A percentile compares a stretch with the other conserved stretches of the same genome.
phyloP scores from a whole-genome alignment of 352 stramenopile genomes.

The Globisporangium emineosum region DNA sequence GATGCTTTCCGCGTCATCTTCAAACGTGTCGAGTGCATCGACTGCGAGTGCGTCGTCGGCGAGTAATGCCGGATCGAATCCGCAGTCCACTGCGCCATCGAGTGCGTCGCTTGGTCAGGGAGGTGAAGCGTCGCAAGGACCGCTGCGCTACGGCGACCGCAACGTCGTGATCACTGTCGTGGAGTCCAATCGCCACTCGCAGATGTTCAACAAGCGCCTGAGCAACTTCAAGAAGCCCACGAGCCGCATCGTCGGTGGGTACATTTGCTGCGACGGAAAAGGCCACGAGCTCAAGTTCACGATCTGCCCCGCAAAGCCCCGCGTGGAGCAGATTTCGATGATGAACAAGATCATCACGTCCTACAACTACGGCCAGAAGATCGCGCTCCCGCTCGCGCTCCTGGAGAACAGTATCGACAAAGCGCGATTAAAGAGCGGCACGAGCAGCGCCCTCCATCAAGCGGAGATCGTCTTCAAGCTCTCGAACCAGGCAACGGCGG shows the following conservation, averaged over 20 bases:
- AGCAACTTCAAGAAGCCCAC: conserved; percentile 88
- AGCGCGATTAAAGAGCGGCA: conserved; percentile 13
- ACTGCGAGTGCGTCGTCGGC: conserved; percentile 14
- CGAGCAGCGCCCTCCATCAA: conserved; percentile 17
- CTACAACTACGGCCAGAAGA: conserved; percentile 85
- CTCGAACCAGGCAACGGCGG: conserved; percentile 50
- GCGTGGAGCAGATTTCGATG: conserved; percentile 81
- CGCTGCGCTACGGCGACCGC: conserved; percentile 63
- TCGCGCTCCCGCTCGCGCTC: conserved; percentile 62
- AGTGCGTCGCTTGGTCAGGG: conserved; percentile 2
- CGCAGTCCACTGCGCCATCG: conserved; percentile 15
- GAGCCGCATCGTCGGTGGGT: conserved; percentile 70
- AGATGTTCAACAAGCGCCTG: conserved; percentile 82
- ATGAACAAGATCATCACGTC: conserved; percentile 81
- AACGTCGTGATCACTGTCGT: conserved; percentile 73
- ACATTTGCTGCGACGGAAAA: conserved; percentile 88
- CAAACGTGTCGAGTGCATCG: conserved; percentile 6
- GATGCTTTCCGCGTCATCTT: conserved; percentile 14
- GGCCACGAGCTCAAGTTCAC: conserved; percentile 66
- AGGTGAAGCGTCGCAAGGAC: conserved; percentile 16
- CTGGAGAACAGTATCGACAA: conserved; percentile 44
- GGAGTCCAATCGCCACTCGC: conserved; percentile 79
- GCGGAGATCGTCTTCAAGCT: conserved; percentile 72
- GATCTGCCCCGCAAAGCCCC: conserved; percentile 56
- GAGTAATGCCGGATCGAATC: not conserved